Conservation (phyloP, 2,329 filamentous ascomycete species). For the Epicoccum sorghinum region DNA sequence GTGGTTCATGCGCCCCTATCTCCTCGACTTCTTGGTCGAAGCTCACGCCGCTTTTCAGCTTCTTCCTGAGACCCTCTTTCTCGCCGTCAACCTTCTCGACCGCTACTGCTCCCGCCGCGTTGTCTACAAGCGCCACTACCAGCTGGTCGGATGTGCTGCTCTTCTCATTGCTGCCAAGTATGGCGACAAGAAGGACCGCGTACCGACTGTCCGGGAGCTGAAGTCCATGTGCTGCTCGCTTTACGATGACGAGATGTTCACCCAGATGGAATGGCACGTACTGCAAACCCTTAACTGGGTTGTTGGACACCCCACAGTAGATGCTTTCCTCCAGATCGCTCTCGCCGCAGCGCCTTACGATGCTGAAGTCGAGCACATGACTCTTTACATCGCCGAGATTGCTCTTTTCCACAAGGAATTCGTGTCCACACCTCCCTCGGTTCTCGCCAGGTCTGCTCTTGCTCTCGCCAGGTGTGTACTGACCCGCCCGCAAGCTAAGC, state of each 20-base stretch:
- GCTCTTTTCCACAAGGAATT: constrained; percentile 97
- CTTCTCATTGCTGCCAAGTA: constrained; percentile 98
- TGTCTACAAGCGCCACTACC: constrained; percentile 99
- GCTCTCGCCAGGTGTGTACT: constrained; percentile 87
- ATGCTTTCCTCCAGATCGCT: constrained; percentile 89
- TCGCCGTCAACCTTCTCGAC: constrained; percentile 95
- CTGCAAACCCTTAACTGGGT: constrained; percentile 96
- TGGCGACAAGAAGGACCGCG: constrained; percentile 96
- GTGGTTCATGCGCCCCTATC: constrained; percentile 99
- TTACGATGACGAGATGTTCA: constrained; percentile 99
- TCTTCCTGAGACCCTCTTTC: constrained; percentile 91
- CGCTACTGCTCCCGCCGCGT: constrained; percentile 97
- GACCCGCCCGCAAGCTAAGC: constrained; percentile 75
- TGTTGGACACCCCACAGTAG: constrained; percentile 93
- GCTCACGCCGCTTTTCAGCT: constrained; percentile 94
- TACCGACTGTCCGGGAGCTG: constrained; percentile 95
- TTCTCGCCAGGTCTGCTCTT: constrained; percentile 86
- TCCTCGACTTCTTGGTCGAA: constrained; percentile 97
- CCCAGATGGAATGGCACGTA: constrained; percentile 99
- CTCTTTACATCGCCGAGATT: constrained; percentile 92
- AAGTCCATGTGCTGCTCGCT: constrained; percentile 99
- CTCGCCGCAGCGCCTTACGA: constrained; percentile 77
- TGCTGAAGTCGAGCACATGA: constrained; percentile 91
- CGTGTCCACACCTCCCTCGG: constrained; percentile 87
- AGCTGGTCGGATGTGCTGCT: constrained; percentile 93